These are phyloP conservation scores for Shiraia sp. DNA, from an alignment of 2,329 filamentous ascomycete genomes.

Conservation along the genomic window DNA sequence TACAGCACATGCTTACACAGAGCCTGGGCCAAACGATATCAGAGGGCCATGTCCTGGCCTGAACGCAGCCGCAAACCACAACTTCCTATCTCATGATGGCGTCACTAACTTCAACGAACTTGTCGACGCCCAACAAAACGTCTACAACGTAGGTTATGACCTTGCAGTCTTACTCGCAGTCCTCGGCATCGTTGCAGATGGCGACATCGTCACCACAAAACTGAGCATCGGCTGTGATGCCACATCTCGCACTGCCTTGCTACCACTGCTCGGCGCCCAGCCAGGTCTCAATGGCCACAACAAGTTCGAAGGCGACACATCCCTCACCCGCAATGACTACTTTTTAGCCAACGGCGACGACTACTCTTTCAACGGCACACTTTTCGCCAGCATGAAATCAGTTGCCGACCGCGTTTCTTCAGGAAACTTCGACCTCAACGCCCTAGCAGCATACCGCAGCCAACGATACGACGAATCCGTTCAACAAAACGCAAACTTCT, in stretches of 20 bases:
- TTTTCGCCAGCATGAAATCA: conserved; percentile 46
- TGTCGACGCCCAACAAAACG: conserved; percentile 52
- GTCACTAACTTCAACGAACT: conserved; percentile 49
- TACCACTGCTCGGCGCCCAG: conserved; percentile 39
- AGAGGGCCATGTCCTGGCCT: conserved; percentile 47
- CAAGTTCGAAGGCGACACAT: conserved; percentile 49
- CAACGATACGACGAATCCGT: conserved; percentile 47
- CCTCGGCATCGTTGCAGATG: conserved; percentile 47
- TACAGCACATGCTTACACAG: conserved; percentile 28
- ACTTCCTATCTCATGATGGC: conserved; percentile 49
- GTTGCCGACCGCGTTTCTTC: conserved; percentile 27
- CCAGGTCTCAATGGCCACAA: conserved; percentile 51
- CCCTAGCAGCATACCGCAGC: conserved; percentile 44
- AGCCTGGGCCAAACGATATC: conserved; percentile 26
- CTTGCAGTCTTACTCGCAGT: conserved; percentile 46
- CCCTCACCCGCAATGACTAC: conserved; percentile 49
- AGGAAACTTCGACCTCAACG: conserved; percentile 46
- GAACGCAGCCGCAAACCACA: conserved; percentile 48
- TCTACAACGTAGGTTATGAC: conserved; percentile 52
- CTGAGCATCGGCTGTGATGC: conserved; percentile 53
- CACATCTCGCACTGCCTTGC: conserved; percentile 45
- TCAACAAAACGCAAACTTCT: conserved; percentile 47
- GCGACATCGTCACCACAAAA: conserved; percentile 48
- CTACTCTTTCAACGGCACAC: conserved; percentile 47
- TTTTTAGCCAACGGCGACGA: conserved; percentile 42